These are phyloP conservation scores for Manihot esculenta DNA, from an alignment of 441 rosid genomes.

Conservation along the genomic window DNA sequence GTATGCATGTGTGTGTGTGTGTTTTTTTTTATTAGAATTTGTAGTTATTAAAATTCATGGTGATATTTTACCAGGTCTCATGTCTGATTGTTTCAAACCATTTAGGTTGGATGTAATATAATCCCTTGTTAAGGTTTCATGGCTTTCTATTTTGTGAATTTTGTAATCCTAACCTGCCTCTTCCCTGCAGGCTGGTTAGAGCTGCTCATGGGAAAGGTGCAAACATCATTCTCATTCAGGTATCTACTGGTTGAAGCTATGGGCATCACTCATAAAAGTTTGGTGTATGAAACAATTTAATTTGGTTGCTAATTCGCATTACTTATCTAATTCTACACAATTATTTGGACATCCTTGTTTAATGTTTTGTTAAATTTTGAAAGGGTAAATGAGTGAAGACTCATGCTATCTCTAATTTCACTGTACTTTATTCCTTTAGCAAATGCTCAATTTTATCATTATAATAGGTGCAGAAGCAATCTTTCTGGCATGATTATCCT, in stretches of 20 bases:
- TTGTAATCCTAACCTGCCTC: not conserved
- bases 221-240: slow-evolving; percentile 81
- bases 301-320: not conserved
- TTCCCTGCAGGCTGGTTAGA: slow-evolving; percentile 56
- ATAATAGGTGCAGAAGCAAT: too few species aligned
- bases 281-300: not conserved
- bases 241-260: slow-evolving; percentile 10
- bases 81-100: not conserved
- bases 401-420: not conserved
- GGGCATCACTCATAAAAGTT: not conserved
- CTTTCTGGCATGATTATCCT: not conserved
- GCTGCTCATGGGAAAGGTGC: slow-evolving; percentile 75
- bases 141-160: not conserved
- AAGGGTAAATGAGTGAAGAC: not conserved
- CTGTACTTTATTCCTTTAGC: not conserved
- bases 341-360: not conserved
- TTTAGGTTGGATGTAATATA: not conserved
- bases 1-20: too few species aligned
- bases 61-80: not conserved
- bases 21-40: too few species aligned
- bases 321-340: not conserved
- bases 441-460: not conserved
- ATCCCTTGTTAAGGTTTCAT: not conserved
- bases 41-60: not conserved
- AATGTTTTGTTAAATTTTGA: not conserved